These are phyloP conservation scores for Ambrosia trifida DNA, from an alignment of 129 eudicot species.

Conservation along the genomic window DNA sequence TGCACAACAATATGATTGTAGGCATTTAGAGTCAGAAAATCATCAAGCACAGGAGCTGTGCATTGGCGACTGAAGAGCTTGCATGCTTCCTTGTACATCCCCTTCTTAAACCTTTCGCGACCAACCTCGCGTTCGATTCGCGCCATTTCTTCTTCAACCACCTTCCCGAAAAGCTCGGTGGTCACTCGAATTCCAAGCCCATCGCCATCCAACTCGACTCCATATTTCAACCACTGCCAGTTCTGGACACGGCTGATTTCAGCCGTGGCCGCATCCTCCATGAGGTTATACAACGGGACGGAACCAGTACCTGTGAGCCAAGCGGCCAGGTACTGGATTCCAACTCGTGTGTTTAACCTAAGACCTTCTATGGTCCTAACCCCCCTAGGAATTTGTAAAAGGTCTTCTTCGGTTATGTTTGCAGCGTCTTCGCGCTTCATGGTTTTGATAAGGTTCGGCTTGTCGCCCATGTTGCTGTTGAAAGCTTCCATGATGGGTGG, in stretches of 20 bases:
- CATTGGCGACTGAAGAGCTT: slow-evolving; percentile 73
- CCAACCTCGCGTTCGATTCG: slow-evolving; percentile 82
- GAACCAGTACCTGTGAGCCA: slow-evolving; percentile 95
- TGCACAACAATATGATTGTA: slow-evolving; percentile 72
- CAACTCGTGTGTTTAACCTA: slow-evolving; percentile 84
- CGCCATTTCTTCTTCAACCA: slow-evolving; percentile 83
- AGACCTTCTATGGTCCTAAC: slow-evolving; percentile 88
- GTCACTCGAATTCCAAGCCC: slow-evolving; percentile 64
- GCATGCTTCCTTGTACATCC: slow-evolving; percentile 84
- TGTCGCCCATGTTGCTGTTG: slow-evolving; percentile 60
- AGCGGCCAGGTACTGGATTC: slow-evolving; percentile 86
- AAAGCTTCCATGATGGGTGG: slow-evolving; percentile 84
- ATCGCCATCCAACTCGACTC: slow-evolving; percentile 76
- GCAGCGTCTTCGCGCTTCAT: slow-evolving; percentile 66
- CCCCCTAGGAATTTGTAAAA: slow-evolving; percentile 72
- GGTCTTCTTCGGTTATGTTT: slow-evolving; percentile 63
- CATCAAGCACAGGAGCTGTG: slow-evolving; percentile 55
- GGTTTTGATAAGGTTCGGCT: slow-evolving; percentile 63
- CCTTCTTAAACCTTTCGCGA: slow-evolving; percentile 59
- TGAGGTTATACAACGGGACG: slow-evolving; percentile 87
- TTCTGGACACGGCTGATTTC: slow-evolving; percentile 92
- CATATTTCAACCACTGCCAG: slow-evolving; percentile 94
- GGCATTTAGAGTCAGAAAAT: slow-evolving; percentile 77
- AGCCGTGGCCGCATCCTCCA: slow-evolving; percentile 98
- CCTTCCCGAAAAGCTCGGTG: slow-evolving; percentile 65